phyloP scores from a whole-genome alignment of 441 rosid species.

The Lepidium campestre region DNA sequence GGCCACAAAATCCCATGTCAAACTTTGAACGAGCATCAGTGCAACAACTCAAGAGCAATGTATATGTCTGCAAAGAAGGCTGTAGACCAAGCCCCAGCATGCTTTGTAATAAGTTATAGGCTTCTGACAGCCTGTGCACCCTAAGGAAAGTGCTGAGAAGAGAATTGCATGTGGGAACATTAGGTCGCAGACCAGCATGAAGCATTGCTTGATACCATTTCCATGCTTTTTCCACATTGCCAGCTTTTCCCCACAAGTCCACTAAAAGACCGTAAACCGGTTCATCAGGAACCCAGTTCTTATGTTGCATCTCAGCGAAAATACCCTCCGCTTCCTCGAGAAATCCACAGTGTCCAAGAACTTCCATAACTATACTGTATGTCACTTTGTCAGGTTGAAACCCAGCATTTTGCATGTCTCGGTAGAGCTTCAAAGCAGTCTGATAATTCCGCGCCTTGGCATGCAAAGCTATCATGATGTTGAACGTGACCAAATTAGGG shows the following conservation, averaged over 20 bases:
- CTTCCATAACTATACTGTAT: slow-evolving; percentile 95
- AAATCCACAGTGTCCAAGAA: slow-evolving; percentile 82
- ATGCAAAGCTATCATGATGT: slow-evolving; percentile 87
- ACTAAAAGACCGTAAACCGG: slow-evolving; percentile 89
- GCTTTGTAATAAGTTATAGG: slow-evolving; percentile 62
- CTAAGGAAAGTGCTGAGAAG: slow-evolving; percentile 83
- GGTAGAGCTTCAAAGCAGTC: slow-evolving; percentile 69
- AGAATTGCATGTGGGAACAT: slow-evolving; percentile 93
- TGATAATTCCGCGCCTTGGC: slow-evolving; percentile 85
- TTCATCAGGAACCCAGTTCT: slow-evolving; percentile 89
- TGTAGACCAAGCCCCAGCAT: slow-evolving; percentile 63
- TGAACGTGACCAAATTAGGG: slow-evolving; percentile 83
- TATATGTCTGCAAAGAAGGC: slow-evolving; percentile 82
- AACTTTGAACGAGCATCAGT: slow-evolving; percentile 66
- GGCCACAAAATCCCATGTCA: slow-evolving; percentile 69
- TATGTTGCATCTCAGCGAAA: slow-evolving; percentile 71
- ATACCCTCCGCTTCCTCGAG: slow-evolving; percentile 87
- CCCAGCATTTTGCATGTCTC: slow-evolving; percentile 75
- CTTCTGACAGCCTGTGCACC: slow-evolving; percentile 62
- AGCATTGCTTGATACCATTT: slow-evolving; percentile 90
- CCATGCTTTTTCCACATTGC: slow-evolving; percentile 81
- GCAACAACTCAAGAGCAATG: slow-evolving; percentile 80
- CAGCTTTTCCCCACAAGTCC: slow-evolving; percentile 92
- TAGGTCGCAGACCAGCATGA: slow-evolving; percentile 67
- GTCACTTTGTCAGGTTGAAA: slow-evolving; percentile 89